These are phyloP conservation scores for Cyberlindnera japonica DNA, from an alignment of 805 yeast species.

Conservation along the genomic window DNA sequence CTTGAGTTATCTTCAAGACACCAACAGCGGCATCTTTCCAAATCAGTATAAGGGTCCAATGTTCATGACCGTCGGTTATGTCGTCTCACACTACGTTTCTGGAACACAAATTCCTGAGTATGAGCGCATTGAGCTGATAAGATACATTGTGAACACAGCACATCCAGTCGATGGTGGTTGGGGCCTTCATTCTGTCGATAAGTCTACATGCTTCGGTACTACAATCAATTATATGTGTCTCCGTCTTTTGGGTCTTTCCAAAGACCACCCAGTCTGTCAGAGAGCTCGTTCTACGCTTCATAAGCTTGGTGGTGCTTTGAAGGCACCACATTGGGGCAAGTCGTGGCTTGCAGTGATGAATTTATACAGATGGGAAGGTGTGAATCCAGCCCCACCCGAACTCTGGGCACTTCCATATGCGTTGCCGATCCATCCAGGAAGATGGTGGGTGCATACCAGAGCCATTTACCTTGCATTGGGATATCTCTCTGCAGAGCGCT, in stretches of 20 bases:
- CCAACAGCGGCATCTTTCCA: slow-evolving; percentile 77
- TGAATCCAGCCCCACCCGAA: slow-evolving; percentile 97
- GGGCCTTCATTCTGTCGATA: slow-evolving; percentile 93
- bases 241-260: slow-evolving; percentile 71
- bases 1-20: slow-evolving; percentile 65
- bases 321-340: slow-evolving; percentile 97
- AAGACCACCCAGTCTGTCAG: slow-evolving; percentile 70
- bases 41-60: slow-evolving; percentile 96
- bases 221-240: slow-evolving; percentile 79
- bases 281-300: slow-evolving; percentile 71
- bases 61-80: slow-evolving; percentile 92
- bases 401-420: slow-evolving; percentile 82
- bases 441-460: slow-evolving; percentile 99
- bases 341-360: slow-evolving; percentile 81
- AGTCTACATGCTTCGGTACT: slow-evolving; percentile 94
- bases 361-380: slow-evolving; percentile 92
- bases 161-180: slow-evolving; percentile 99
- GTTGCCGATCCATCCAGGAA: slow-evolving; percentile 85
- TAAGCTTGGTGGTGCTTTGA: slow-evolving; percentile 83
- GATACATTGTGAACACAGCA: slow-evolving; percentile 86
- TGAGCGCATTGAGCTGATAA: slow-evolving; percentile 62
- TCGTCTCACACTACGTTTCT: slow-evolving; percentile 69
- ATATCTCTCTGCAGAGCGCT: slow-evolving; percentile 59
- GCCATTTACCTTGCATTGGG: slow-evolving; percentile 88
- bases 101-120: slow-evolving; percentile 65